Base-by-base conservation (phyloP, 352 stramenopile species). In the Globisporangium cylindrosporum region DNA sequence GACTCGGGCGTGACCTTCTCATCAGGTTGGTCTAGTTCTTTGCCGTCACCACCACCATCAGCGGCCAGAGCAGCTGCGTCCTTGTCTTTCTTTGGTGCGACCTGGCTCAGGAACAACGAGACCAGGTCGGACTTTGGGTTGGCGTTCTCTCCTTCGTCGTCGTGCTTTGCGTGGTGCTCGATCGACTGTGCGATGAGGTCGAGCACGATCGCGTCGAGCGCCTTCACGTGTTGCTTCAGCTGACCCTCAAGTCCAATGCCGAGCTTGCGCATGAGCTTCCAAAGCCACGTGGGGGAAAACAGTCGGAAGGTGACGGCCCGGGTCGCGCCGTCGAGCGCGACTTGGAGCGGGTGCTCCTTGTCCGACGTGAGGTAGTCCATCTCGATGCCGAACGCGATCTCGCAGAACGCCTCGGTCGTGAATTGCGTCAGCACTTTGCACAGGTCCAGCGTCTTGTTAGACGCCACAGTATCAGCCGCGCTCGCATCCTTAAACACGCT, bases 361-460 rank as follows among this genome's bases (percentile, higher is more conserved):
- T 69, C 43, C 1, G 61, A 27, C 1, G 62, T 69, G 12, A 80
- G 73, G 18, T 61, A 77, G 22, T 68, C 60, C 61, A 80, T 69
- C 15, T 77, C 41, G 48, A 77, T 64, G 2, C 72, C 75, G 46
- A 82, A 80, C 24, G 62, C 75, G 24, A 82, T 76, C 64, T 82
- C 73, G 10, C 70, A 66, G 58, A 82, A 82, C 3, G 72, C 69
- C 51, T 82, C 75, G 24, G 74, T 78, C 15, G 75, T 76, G 46
- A 79, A 73, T 51, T 72, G 57, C 15, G 61, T 58, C 10, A 82
- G 72, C n/a, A 79, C 46, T 59, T 56, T 60, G 27, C 25, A 54
- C 14, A 74, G 34, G 32, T 74, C 65, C 3, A 73, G 15, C 10
- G 56, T 20, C 10, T 34, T 57, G 9, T 46, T 7, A 8, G n/a